Evolutionary conservation across 2,329 filamentous ascomycete species (phyloP).

Genomic region (Hirsutella rhossiliensis): DNA sequence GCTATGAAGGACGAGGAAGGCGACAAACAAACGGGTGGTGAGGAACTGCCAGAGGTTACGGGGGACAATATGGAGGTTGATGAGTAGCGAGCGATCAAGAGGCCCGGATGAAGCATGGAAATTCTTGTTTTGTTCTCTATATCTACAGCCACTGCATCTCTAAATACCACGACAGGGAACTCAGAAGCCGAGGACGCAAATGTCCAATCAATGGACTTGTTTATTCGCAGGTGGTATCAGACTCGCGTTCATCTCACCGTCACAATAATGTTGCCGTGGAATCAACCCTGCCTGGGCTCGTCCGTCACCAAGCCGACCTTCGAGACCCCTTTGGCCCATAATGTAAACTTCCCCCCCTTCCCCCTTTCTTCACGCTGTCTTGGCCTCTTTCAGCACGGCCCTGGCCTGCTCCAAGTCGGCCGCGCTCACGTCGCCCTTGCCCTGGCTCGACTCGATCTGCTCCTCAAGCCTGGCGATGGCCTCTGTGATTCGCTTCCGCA

Average conservation of each 20-base stretch:
- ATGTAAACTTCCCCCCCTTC: neutral
- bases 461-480: slow-evolving; percentile 64
- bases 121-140: neutral
- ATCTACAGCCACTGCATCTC: neutral
- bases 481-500: slow-evolving; percentile 59
- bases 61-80: slow-evolving; percentile 57
- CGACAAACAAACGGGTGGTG: slow-evolving; percentile 4
- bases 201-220: neutral
- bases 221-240: neutral
- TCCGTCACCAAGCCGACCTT: no score
- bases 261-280: no score
- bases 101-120: neutral
- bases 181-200: neutral
- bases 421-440: slow-evolving; percentile 25
- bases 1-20: slow-evolving; percentile 30
- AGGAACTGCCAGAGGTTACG: slow-evolving; percentile 9
- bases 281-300: no score
- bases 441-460: slow-evolving; percentile 54
- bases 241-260: neutral
- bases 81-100: slow-evolving; percentile 15
- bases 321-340: neutral
- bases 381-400: slow-evolving; percentile 37
- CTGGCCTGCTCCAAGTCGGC: slow-evolving; percentile 45
- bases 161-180: neutral
- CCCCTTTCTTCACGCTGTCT: slow-evolving; percentile 13